phyloP scores from a whole-genome alignment of 2,329 filamentous ascomycete genomes.

The Monosporascus cannonballus region DNA sequence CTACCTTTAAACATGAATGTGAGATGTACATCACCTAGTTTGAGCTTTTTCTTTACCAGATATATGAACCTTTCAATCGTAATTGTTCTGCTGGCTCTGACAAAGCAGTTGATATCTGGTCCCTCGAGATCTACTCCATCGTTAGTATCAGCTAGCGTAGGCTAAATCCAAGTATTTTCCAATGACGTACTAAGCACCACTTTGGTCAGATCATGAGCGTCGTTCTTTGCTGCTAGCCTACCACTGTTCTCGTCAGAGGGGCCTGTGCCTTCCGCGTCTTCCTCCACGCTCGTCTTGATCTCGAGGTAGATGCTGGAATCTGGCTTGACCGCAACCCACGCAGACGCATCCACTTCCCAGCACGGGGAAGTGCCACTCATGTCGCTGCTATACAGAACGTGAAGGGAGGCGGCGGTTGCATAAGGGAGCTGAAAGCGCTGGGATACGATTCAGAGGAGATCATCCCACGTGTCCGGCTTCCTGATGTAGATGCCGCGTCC shows the following conservation, averaged over 20 bases:
- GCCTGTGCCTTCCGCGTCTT: neutral
- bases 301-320: neutral
- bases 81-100: no score
- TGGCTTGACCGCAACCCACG: neutral
- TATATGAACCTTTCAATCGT: no score
- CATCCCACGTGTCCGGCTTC: neutral
- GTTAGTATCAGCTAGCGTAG: no score
- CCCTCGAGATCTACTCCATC: no score
- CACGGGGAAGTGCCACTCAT: neutral
- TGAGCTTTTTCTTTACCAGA: no score
- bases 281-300: neutral
- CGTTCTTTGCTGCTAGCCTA: no score
- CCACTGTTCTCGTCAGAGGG: neutral
- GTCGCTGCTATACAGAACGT: neutral
- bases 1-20: no score
- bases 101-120: no score
- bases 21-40: no score
- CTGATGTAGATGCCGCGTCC: neutral
- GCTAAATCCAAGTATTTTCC: no score
- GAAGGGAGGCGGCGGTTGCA: neutral
- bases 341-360: neutral
- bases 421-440: neutral
- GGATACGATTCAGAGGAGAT: neutral
- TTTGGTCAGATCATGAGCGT: no score
- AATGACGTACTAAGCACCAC: no score